phyloP scores from a whole-genome alignment of 2,329 filamentous ascomycete species.

The Ilyonectria mors-panacis region DNA sequence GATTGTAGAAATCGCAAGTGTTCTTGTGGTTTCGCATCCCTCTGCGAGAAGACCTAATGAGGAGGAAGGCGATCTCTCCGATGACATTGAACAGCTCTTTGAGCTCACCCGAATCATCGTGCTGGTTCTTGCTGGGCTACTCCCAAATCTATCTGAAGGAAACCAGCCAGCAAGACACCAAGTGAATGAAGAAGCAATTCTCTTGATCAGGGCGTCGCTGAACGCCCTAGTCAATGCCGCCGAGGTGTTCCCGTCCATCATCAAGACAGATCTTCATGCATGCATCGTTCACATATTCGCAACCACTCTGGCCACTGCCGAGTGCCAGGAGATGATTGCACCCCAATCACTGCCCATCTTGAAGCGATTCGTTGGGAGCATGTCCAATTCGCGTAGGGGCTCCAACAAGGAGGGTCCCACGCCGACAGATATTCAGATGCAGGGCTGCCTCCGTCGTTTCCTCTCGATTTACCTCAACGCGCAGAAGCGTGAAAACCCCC shows the following conservation, averaged over 20 bases:
- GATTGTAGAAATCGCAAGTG: conserved; percentile 94
- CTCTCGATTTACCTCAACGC: conserved; percentile 83
- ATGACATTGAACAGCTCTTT: conserved; percentile 98
- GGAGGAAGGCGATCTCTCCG: conserved; percentile 85
- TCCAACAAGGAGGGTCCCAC: conserved; percentile 57
- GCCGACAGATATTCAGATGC: conserved; percentile 78
- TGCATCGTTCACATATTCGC: conserved; percentile 98
- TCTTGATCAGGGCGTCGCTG: conserved; percentile 84
- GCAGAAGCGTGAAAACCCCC: conserved; percentile 81
- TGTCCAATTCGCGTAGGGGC: conserved; percentile 67
- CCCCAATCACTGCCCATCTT: conserved; percentile 92
- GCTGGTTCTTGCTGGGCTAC: conserved; percentile 86
- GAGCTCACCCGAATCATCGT: conserved; percentile 97
- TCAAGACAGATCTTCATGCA: conserved; percentile 95
- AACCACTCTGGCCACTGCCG: conserved; percentile 87
- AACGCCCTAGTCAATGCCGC: conserved; percentile 94
- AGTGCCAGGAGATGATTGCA: conserved; percentile 88
- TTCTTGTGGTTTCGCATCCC: conserved; percentile 91
- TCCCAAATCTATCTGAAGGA: conserved; percentile 84
- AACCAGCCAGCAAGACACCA: conserved; percentile 78
- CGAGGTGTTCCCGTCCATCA: conserved; percentile 95
- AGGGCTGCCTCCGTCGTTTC: conserved; percentile 87
- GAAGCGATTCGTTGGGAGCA: conserved; percentile 88
- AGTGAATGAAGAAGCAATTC: conserved; percentile 88
- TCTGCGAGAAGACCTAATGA: conserved; percentile 74